Evolutionary conservation across 768 basidiomycete genomes (phyloP).

Genomic region (Hypholoma fasciculare): DNA sequence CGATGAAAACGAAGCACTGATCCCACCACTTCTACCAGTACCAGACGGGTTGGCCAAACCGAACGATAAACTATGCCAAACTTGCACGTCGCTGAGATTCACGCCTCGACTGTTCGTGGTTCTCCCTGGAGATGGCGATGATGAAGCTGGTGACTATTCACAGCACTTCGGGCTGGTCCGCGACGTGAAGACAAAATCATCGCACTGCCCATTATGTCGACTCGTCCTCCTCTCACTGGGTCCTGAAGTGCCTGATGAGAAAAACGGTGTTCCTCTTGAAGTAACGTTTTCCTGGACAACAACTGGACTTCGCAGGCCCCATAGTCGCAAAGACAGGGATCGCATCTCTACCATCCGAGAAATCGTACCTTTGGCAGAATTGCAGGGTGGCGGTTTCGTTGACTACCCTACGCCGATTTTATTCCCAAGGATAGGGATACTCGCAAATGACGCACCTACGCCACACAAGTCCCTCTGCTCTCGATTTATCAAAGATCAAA

Average conservation of each 20-base stretch:
- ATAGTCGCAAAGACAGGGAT: background rate
- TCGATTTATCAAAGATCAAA: background rate
- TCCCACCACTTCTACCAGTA: background rate
- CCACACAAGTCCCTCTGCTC: background rate
- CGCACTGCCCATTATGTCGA: conserved; percentile 1
- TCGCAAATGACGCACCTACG: conserved; percentile 3
- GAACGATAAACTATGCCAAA: background rate
- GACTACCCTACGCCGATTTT: background rate
- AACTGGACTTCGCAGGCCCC: background rate
- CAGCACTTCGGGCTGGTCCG: background rate
- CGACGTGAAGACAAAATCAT: background rate
- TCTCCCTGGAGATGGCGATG: background rate
- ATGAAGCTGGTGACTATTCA: background rate
- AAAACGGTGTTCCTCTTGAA: background rate
- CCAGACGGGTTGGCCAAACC: background rate
- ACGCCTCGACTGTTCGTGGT: background rate
- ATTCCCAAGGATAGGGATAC: background rate
- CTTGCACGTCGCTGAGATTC: background rate
- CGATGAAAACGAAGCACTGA: too few species aligned
- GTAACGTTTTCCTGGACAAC: background rate
- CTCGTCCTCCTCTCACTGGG: background rate
- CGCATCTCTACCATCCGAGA: background rate
- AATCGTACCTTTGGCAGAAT: background rate
- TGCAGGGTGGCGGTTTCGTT: background rate
- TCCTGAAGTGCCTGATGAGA: background rate